These are phyloP conservation scores for Myochromella boudieri DNA, from an alignment of 768 basidiomycete genomes.

Conservation along the genomic window DNA sequence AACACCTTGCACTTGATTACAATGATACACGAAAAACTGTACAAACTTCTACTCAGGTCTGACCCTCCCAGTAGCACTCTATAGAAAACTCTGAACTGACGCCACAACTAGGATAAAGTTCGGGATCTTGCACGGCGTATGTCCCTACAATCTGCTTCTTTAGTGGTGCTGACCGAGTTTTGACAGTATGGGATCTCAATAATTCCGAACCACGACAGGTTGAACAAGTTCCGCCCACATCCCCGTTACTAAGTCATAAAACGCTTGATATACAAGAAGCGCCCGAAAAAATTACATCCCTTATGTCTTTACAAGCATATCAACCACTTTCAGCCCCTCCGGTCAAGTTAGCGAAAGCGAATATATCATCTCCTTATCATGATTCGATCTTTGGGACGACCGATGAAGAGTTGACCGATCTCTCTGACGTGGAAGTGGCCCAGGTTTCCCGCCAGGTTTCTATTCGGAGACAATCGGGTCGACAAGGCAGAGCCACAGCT, in stretches of 20 bases:
- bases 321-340: neutral
- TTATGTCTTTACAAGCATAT: neutral
- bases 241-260: slow-evolving; percentile 10
- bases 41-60: slow-evolving; percentile 21
- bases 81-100: slow-evolving; percentile 3
- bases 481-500: neutral
- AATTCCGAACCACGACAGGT: slow-evolving; percentile 9
- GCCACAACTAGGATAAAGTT: slow-evolving; percentile 20
- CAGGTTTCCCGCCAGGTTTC: neutral
- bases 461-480: neutral
- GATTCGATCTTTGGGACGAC: slow-evolving; percentile 22
- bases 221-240: slow-evolving; percentile 10
- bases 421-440: slow-evolving; percentile 17
- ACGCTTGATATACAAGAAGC: slow-evolving; percentile 3
- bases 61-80: neutral
- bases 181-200: slow-evolving; percentile 14
- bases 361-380: slow-evolving; percentile 7
- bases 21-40: slow-evolving; percentile 6
- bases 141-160: neutral
- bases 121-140: slow-evolving; percentile 24
- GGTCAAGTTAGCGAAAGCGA: neutral
- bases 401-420: slow-evolving; percentile 25
- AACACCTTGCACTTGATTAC: slow-evolving; percentile 21
- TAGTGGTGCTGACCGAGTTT: neutral
- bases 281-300: neutral